Evolutionary conservation across 148 eudicot genomes (phyloP).

Genomic region (Camellia lanceoleosa): DNA sequence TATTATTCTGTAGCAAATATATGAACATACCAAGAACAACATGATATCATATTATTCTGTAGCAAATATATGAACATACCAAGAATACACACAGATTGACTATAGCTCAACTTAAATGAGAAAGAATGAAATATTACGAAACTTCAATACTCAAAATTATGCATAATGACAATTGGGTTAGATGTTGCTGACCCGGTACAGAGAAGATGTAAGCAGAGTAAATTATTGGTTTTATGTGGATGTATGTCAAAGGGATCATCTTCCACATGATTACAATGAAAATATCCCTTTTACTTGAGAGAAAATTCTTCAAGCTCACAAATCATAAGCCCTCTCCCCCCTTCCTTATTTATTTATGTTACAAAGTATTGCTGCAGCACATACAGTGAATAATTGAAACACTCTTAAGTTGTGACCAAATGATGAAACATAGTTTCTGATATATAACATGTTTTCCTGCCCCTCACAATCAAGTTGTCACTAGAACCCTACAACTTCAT

Average conservation of each 20-base stretch:
- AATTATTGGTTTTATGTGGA: not conserved
- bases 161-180: not conserved
- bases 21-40: not conserved
- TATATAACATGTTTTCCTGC: not conserved
- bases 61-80: not conserved
- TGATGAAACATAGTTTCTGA: not conserved
- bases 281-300: not conserved
- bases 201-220: not conserved
- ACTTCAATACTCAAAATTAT: not conserved
- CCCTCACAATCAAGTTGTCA: slow-evolving; percentile 1
- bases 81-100: not conserved
- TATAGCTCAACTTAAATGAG: not conserved
- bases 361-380: not conserved
- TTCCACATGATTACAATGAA: not conserved
- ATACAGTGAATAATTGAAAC: not conserved
- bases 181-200: not conserved
- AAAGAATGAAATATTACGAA: not conserved
- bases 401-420: not conserved
- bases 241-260: not conserved
- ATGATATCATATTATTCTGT: not conserved
- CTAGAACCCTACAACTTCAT: not conserved
- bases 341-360: not conserved
- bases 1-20: not conserved
- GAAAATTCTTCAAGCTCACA: not conserved
- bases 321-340: too few relatives aligned